Base-by-base conservation (phyloP, 2,329 filamentous ascomycete species). In the Cladosporium sp. region DNA sequence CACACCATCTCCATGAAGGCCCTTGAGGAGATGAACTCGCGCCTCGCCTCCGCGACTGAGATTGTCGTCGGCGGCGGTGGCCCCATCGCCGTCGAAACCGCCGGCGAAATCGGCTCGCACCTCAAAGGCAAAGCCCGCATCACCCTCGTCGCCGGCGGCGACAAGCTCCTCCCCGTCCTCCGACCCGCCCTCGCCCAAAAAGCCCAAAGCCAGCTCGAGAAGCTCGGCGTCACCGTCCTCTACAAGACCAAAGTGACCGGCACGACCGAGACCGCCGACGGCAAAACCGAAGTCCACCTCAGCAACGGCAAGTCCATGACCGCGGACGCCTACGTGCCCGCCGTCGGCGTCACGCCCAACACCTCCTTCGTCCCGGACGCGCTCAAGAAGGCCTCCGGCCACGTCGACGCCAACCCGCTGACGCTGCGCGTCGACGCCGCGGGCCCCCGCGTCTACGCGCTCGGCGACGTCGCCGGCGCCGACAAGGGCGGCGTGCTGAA, bases 261-360 rank as follows among this genome's bases (percentile, higher is more conserved):
- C 9, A 51, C 59, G 16, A 49, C 62, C n/a, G 46, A 61, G 22
- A 43, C 45, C 65, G 73, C 63, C 2, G 67, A 70, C 33, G 72
- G 68, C 28, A 69, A 68, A 43, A 76, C 72, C 54, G 69, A 71
- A 3, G 59, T 78, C 19, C 61, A 62, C 3, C 63, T 80, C 14
- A 67, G 65, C 55, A 74, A 77, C 53, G 78, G 78, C 40, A 68
- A 73, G 43, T 70, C 64, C 2, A 58, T 78, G 37, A 68, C 69
- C 1, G 71, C 74, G 2, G 79, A 82, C 58, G 56, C 79, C 19
- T 81, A 77, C 61, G 74, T 83, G 52, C 72, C 74, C 3, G 77
- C 76, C 0, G 72, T 72, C 11, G 80, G 80, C 28, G 74, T 74
- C 10, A 61, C 66, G 7, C 79, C 79, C 0, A 82, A 80, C 64